phyloP scores from a whole-genome alignment of 441 rosid genomes.

The Syzygium malaccense region DNA sequence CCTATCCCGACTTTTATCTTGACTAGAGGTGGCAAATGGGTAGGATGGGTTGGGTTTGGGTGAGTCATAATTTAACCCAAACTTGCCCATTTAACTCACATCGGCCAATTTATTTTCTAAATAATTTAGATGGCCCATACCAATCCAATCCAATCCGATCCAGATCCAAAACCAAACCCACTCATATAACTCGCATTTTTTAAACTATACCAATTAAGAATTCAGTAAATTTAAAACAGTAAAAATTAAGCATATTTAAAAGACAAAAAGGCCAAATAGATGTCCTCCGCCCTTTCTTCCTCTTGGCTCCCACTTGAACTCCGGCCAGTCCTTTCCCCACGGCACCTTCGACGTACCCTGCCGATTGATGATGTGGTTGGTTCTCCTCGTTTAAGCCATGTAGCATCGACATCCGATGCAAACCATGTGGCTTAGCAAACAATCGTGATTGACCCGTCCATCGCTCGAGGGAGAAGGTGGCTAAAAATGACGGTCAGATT shows the following conservation, averaged over 20 bases:
- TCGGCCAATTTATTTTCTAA: neutral
- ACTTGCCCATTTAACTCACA: neutral
- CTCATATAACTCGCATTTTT: neutral
- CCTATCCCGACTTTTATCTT: neutral
- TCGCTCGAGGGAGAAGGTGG: neutral
- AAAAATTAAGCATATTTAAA: neutral
- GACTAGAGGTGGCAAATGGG: neutral
- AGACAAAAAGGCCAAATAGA: neutral
- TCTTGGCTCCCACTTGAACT: neutral
- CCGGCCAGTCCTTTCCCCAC: neutral
- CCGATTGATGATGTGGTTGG: neutral
- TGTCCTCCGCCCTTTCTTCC: neutral
- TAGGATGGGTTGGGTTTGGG: neutral
- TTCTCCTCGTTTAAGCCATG: neutral
- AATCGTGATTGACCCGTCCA: rapidly evolving
- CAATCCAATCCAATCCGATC: neutral
- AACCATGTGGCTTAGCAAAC: neutral
- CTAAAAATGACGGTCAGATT: neutral
- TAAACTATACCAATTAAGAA: neutral
- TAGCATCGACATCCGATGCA: neutral
- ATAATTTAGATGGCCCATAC: neutral
- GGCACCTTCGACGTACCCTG: neutral
- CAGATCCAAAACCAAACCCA: neutral
- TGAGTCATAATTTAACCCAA: neutral
- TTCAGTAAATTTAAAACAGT: neutral